Conservation (phyloP, 2,329 filamentous ascomycete species). For the Apiospora phragmitis region DNA sequence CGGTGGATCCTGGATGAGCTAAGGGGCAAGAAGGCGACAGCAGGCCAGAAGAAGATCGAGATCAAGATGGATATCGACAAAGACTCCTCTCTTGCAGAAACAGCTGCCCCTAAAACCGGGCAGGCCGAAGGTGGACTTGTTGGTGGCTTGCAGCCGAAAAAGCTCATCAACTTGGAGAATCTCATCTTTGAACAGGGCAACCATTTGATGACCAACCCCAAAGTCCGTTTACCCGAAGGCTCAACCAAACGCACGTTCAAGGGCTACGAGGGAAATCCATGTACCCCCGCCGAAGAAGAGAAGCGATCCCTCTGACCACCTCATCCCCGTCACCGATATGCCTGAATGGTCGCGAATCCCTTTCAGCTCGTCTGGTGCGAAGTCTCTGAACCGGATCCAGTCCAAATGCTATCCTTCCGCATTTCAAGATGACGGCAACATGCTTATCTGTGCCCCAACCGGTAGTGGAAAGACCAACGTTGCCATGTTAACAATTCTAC, state of each 20-base stretch:
- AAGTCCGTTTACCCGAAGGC: constrained; percentile 88
- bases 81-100: constrained; percentile 58
- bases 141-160: constrained; percentile 82
- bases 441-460: constrained; percentile 96
- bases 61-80: constrained; percentile 96
- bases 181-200: constrained; percentile 97
- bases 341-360: constrained; percentile 89
- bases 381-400: constrained; percentile 92
- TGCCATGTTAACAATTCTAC: constrained; percentile 93
- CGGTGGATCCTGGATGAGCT: constrained; percentile 87
- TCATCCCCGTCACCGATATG: constrained; percentile 82
- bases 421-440: constrained; percentile 92
- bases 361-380: constrained; percentile 70
- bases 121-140: constrained; percentile 68
- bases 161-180: constrained; percentile 91
- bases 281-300: constrained; percentile 91
- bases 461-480: constrained; percentile 99
- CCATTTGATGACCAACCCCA: constrained; percentile 99
- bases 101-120: constrained; percentile 50
- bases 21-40: constrained; percentile 66
- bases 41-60: constrained; percentile 69
- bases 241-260: constrained; percentile 96
- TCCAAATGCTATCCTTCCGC: constrained; percentile 89
- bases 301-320: constrained; percentile 74
- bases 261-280: constrained; percentile 95